Evolutionary conservation across 2,329 filamentous ascomycete species (phyloP), one percentile per base, ranked within the genome.

Genomic region (Fusarium coffeatum): DNA sequence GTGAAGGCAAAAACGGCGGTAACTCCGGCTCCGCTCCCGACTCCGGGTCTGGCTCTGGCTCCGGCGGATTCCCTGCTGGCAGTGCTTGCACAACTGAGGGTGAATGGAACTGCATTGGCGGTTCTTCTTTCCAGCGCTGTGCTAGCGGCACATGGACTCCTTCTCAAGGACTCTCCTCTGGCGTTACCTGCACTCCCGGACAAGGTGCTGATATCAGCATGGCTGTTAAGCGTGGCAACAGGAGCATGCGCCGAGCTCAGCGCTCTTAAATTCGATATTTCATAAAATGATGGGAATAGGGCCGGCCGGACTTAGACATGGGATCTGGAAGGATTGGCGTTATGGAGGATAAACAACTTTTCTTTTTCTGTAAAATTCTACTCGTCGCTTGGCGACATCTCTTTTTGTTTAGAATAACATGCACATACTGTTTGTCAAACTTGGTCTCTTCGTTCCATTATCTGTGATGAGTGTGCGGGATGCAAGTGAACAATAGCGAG

Each of bases 91-190:
- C 80, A 10, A 48, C 68, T 2, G 85, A 87, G 47, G 87, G 86
- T 2, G 74, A 76, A 13, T 89, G 84, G 83, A 87, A 87, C 80
- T 89, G 87, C 68, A 78, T 88, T 9, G 78, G 75, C 0, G 85
- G 85, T 16, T 78, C 74, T 2, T 81, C 82, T 1, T 89, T 83
- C 82, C 86, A 88, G 76, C 85, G 85, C 49, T 89, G 87, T 61
- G 87, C 82, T 10, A 83, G 82, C 4, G 86, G 87, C 11, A 40
- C 69, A 0, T 89, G 87, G 87, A 85, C 85, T 4, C 72, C 77
- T 0, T 58, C 76, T 4, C 80, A 82, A 63, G 43, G 66, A 0
- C 71, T 88, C 15, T 82, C 87, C 0, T 72, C 76, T 0, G 87
- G 87, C 2, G 85, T 84, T 0, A 71, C 60, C 0, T 89, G 87